phyloP scores from a whole-genome alignment of 116 monocot genomes.

The Cymodocea nodosa region DNA sequence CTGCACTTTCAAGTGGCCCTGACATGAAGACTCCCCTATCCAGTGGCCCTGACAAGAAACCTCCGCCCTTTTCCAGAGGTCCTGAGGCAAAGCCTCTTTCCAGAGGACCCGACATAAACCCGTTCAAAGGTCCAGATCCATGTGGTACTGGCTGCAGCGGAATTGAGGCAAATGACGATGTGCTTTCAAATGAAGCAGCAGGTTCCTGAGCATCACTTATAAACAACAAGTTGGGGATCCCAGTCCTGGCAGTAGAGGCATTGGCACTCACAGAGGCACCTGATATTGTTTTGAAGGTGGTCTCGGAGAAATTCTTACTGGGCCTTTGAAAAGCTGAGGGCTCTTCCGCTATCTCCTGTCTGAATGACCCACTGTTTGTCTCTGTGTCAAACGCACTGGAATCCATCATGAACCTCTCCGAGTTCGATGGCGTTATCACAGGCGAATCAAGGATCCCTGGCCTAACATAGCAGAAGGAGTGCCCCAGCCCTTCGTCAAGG shows the following conservation, averaged over 20 bases:
- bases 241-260: slow-evolving; percentile 70
- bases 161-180: slow-evolving; percentile 81
- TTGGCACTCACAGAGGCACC: slow-evolving; percentile 98
- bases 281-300: slow-evolving; percentile 91
- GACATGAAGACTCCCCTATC: slow-evolving; percentile 69
- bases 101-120: slow-evolving; percentile 94
- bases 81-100: slow-evolving; percentile 88
- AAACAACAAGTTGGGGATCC: slow-evolving; percentile 32
- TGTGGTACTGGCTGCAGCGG: slow-evolving; percentile 94
- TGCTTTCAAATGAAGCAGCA: slow-evolving; percentile 91
- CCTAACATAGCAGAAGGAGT: slow-evolving; percentile 96
- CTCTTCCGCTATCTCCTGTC: slow-evolving; percentile 51
- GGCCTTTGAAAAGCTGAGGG: slow-evolving; percentile 22
- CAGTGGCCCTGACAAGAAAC: slow-evolving; percentile 59
- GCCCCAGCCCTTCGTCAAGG: slow-evolving; percentile 89
- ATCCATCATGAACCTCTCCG: slow-evolving; percentile 82
- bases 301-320: slow-evolving; percentile 40
- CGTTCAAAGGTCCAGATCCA: slow-evolving; percentile 72
- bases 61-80: slow-evolving; percentile 58
- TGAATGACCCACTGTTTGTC: slow-evolving; percentile 64
- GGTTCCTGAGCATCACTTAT: slow-evolving; percentile 53
- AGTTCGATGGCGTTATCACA: slow-evolving; percentile 76
- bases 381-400: slow-evolving; percentile 76
- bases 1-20: slow-evolving; percentile 50
- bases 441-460: slow-evolving; percentile 70